Evolutionary conservation across 352 stramenopile species (phyloP), one percentile per base, ranked within the genome.

Genomic region (Pythium phragmitis): DNA sequence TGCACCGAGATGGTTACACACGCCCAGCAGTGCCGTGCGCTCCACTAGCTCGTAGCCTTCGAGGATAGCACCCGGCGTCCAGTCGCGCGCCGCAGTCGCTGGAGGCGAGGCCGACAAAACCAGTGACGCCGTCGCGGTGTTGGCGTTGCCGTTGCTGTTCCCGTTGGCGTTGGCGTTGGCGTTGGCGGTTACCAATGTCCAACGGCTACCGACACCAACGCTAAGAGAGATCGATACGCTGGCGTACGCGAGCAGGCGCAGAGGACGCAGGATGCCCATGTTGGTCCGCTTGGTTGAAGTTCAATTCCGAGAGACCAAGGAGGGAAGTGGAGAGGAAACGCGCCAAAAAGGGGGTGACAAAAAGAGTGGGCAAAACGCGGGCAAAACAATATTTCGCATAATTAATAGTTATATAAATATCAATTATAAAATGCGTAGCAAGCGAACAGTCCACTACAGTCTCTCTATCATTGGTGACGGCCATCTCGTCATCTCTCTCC

Each of bases 1-100:
- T 50, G 45, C 72, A 30, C 41, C 41, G 13, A 52, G 65, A 42
- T 89, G 72, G 36, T 87, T 80, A 43, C 82, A 92, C 30, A 90
- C 74, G 3, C 84, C 84, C 23, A 92, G 53, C 21, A 89, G 61
- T 19, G 70, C 80, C 28, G 82, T 79, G 23, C 79, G 80, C 67
- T 92, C 84, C 37, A 91, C 72, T 26, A 92, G 57, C 58, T 92
- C 81, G 59, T 92, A 92, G 42, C 83, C 81, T 48, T 80, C 62
- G n/a, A 92, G 69, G 9, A 63, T 65, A 36, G 71, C 42, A 6
- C 83, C 83, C 9, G 77, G 72, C 28, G 37, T 37, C 54, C 54
- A 60, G 13, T 41, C 42, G 57, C 47, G 21, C 57, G 52, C n/a
- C 14, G 49, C 49, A 6, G 30, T 36, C 49, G 16, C 13, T 28